Percentiles rank a stretch among this genome's conserved stretches.
Evolutionary conservation across 495 filamentous ascomycete genomes (phyloP).

Genomic region (Parachaetomium inaequale): DNA sequence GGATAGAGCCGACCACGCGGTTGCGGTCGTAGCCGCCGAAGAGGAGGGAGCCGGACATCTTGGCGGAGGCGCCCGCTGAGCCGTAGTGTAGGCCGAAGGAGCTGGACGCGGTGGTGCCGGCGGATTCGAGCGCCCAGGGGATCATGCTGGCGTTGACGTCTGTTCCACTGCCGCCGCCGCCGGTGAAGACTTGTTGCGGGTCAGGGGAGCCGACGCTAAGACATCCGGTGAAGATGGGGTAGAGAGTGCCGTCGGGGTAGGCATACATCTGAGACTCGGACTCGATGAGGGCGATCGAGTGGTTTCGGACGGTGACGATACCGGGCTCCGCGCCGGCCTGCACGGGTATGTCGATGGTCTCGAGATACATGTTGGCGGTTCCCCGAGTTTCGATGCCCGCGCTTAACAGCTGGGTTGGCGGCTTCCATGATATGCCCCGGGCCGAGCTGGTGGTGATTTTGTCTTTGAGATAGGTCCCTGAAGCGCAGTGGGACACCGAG

Average conservation of each 20-base stretch:
- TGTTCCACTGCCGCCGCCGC: not conserved
- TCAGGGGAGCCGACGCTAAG: not conserved
- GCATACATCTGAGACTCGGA: not conserved
- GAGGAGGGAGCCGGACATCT: slow-evolving; percentile 4
- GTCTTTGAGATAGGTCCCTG: not conserved
- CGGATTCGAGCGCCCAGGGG: not conserved
- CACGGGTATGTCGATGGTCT: not conserved
- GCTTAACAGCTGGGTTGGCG: not conserved
- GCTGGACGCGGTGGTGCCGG: not conserved
- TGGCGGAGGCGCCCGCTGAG: not conserved
- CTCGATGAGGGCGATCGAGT: slow-evolving; percentile 2
- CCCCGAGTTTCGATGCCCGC: not conserved
- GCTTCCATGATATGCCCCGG: not conserved
- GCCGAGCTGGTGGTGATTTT: not conserved
- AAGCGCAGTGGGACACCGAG: slow-evolving; percentile 3
- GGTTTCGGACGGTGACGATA: not conserved
- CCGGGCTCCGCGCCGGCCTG: too few species aligned
- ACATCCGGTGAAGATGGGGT: slow-evolving; percentile 11
- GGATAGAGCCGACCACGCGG: not conserved
- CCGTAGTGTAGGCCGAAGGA: slow-evolving; percentile 8
- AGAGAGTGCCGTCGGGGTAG: slow-evolving; percentile 1
- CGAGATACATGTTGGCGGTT: not conserved
- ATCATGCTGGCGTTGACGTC: slow-evolving; percentile 7
- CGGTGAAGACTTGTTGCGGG: not conserved
- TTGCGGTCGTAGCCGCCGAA: slow-evolving; percentile 14